Base-by-base conservation (phyloP, 176 grass and related monocot species). In the Lolium rigidum region DNA sequence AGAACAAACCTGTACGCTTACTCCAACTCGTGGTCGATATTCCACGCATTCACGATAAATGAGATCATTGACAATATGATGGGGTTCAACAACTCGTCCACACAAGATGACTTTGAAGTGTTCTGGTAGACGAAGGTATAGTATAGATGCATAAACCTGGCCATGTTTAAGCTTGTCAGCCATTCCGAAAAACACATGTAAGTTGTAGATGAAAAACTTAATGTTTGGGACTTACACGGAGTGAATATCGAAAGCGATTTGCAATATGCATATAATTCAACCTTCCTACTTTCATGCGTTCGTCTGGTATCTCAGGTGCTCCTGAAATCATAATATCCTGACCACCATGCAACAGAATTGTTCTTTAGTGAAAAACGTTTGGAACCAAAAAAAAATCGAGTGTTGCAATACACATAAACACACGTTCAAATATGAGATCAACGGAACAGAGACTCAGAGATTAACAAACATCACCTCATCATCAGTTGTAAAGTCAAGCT, bases 141-240 rank as follows among this genome's bases (percentile, higher is more conserved):
- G 70, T 78, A 95, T 93, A 77, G 91, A 91, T 74, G 86, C 69
- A 78, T 95, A 95, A 61, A 81, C 93, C 93, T 95, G 88, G 26
- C 44, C 81, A 83, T 84, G 63, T 65, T 76, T 64, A 44, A 82
- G 56, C 1, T 55, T 64, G 82, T 85, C 86, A 87, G 75, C 37
- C 13, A 71, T 43, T 77, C 44, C 6, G 24, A 52, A 24, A 49
- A 58, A 79, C 13, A 70, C 41, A 85, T 89, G 54, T 46, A 90
- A 57, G 10, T 51, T 73, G 63, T 12, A 25, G 73, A 71, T 82
- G 4, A 47, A 56, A 35, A 54, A 56, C 18, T 80, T 59, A 70
- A 12, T 20, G 22, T 15, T 81, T 60, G 58, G 67, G 81, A 85
- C 83, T 90, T 87, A 95, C 90, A 83, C 88, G 86, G 22, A 95